Evolutionary conservation across 2,329 filamentous ascomycete genomes (phyloP), one percentile per base, ranked within the genome.

Genomic region (Hypoxylon sp.): DNA sequence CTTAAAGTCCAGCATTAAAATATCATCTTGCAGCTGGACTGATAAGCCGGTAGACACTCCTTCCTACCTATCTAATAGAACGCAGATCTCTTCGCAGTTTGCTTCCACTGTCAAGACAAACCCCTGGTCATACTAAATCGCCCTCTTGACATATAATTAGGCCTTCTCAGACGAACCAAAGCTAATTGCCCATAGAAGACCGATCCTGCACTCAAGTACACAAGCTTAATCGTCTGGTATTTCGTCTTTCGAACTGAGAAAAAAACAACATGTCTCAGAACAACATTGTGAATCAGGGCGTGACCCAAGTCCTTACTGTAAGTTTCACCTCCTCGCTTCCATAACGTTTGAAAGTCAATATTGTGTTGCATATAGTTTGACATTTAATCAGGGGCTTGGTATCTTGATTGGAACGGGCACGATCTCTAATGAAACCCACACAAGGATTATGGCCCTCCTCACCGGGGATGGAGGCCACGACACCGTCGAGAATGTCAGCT

Each of bases 331-430:
- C 17, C 15, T 3, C 13, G 54, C 13, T 39, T 3, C n/a, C 6
- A 19, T 10, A n/a, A n/a, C 11, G 17, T 8, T 6, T 19, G 28
- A 10, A 20, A n/a, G n/a, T 30, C 11, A 11, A 24, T 32, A 57
- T 56, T 7, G 17, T 47, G 56, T 44, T 62, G n/a, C 30, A 1
- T 3, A 37, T 2, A 11, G 15, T 17, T 37, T 20, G 39, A 44
- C 17, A 7, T 15, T 41, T 19, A 7, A 26, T 26, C 7, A 72
- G 70, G 70, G 69, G 22, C 62, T 72, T 19, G 69, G 70, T 3
- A 71, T 72, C n/a, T 37, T 72, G 0, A 63, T 71, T 13, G 70
- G 70, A 6, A 34, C 56, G 3, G 69, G 68, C 4, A 54, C 43
- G 13, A 69, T 72, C 34, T 68, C 65, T 4, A 58, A 13, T 13